Base-by-base conservation (phyloP, 116 monocot genomes). In the Trichopus zeylanicus region DNA sequence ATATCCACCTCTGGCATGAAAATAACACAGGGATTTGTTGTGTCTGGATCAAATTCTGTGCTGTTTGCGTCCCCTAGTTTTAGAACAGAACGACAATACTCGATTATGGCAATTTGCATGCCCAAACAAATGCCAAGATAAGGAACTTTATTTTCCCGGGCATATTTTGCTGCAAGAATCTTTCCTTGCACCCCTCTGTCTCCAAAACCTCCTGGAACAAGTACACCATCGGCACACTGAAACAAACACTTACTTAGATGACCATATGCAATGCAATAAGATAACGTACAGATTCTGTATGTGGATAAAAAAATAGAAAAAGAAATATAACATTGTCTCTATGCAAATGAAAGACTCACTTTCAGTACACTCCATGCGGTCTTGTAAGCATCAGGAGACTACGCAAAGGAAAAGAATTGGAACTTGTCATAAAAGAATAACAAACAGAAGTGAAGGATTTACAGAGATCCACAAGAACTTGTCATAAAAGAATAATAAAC, bases 61-160 rank as follows among this genome's bases (percentile, higher is more conserved):
- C 97, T 97, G 39, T 91, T 85, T 23, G 97, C 97, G 73, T 84
- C 85, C 16, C 53, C 51, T 58, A 97, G 61, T 5, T 91, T 82
- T 69, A 97, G 77, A 48, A 84, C 80, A 68, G 79, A 77, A 38
- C 91, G 91, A 26, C 81, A 73, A 78, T 78, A 91, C 46, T 97
- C 97, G 67, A 97, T 87, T 15, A 97, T 91, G n/a, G 91, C 87
- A 78, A 82, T 75, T 70, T 97, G 97, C 97, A 97, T 91, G 34
- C 97, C 97, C 47, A 97, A 70, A 65, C 95, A 95, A 69, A 95
- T 89, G 24, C 95, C 95, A 31, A 95, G 77, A 57, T 68, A 95
- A 12, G 95, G 97, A 29, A 91, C 58, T 37, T 75, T 80, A 29
- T 82, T 84, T 77, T 91, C 87, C 57, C 97, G 74, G 4, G 97